Evolutionary conservation across 2,329 filamentous ascomycete genomes (phyloP), one percentile per base, ranked within the genome.

Genomic region (Pseudogymnoascus sp.): DNA sequence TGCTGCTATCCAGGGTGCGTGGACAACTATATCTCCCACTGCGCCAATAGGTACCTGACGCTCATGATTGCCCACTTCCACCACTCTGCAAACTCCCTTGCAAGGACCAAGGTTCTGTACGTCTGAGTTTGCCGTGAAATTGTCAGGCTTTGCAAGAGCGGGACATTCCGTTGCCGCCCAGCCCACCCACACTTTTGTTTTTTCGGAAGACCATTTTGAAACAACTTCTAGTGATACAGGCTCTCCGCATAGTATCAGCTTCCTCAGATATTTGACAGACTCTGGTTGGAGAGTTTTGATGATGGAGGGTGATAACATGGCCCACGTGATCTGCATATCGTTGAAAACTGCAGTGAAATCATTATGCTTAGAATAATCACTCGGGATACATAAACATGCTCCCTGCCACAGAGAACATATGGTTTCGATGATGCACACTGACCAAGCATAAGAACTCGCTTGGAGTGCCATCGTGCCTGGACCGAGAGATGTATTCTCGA

Each of bases 11-110:
- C 71, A 65, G 12, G 71, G 74, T 2, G 76, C 77, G 61, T 75
- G 72, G 2, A 79, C 67, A 2, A 75, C 68, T 12, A 79, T 68
- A 64, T 78, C 76, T 11, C 76, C 76, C 16, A 75, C 68, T 14
- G 62, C 62, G 2, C 75, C 75, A n/a, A 71, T 41, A 2, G 74
- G 72, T 12, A 69, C 66, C 6, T 75, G 69, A 24, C 41, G 71
- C 28, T 78, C 68, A 22, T 73, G 72, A 33, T 77, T 71, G 6
- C 69, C 65, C 2, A 76, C 74, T 56, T 80, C 73, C 4, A 77
- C 72, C 22, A 81, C 66, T 75, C 77, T 46, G 12, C 41, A 46
- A 26, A 46, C 19, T 24, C 11, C 10, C 11, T 12, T 46, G 41
- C 41, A 46, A 46, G 12, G 12, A 46, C 41, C 41, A 11, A 46